Conservation (phyloP, 1,284 basidiomycete genomes). For the Cryptococcus wingfieldii region DNA sequence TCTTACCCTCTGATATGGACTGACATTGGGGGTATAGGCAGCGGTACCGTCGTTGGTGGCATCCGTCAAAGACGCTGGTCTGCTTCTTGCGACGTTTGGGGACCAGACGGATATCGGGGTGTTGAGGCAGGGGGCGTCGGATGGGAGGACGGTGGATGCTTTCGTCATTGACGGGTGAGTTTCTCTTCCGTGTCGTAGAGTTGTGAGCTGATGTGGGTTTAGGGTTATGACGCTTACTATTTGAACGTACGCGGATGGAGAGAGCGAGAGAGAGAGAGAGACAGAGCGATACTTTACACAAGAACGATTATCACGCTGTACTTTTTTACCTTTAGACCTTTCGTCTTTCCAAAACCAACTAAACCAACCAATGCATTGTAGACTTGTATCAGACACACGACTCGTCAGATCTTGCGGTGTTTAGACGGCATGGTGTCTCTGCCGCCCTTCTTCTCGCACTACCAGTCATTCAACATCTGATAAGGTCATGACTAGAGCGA, state of each 20-base stretch:
- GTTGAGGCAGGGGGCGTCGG: slow-evolving; percentile 34
- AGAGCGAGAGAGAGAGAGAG: too few relatives aligned
- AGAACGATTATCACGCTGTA: too few relatives aligned
- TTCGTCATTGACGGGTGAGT: slow-evolving; percentile 46
- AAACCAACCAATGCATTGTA: too few relatives aligned
- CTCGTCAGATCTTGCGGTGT: too few relatives aligned
- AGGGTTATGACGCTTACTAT: slow-evolving; percentile 35
- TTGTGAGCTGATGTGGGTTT: background rate
- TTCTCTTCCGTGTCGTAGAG: background rate
- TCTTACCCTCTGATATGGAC: background rate
- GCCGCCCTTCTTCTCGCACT: too few relatives aligned
- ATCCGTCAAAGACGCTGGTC: slow-evolving; percentile 80
- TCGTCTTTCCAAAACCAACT: too few relatives aligned
- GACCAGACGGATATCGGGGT: slow-evolving; percentile 51
- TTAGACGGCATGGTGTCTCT: too few relatives aligned
- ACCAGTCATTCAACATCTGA: too few relatives aligned
- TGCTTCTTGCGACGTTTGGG: slow-evolving; percentile 77
- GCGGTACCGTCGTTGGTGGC: slow-evolving; percentile 77
- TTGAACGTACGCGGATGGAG: slow-evolving; percentile 3
- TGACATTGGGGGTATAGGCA: slow-evolving; percentile 35
- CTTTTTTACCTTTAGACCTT: too few relatives aligned
- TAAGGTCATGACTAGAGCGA: too few relatives aligned
- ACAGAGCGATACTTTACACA: too few relatives aligned
- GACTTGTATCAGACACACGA: too few relatives aligned
- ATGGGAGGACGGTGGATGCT: slow-evolving; percentile 46